These are phyloP conservation scores for Cyberlindnera samutprakarnensis DNA, from an alignment of 805 yeast species.

Conservation along the genomic window DNA sequence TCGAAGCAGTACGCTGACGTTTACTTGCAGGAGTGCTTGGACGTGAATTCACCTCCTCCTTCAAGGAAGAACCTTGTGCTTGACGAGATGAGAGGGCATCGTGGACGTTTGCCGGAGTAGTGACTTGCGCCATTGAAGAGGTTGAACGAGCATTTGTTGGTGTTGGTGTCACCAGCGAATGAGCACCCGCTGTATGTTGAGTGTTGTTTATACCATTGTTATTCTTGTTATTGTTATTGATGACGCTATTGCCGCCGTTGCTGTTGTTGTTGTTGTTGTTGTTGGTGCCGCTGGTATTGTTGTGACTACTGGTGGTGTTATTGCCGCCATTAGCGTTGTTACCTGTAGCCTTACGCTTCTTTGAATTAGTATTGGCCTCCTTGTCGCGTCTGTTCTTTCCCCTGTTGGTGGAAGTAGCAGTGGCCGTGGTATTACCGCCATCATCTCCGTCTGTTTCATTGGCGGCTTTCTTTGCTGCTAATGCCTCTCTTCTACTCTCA, in stretches of 20 bases:
- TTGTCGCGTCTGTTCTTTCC: constrained; percentile 16
- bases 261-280: background rate
- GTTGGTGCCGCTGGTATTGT: background rate
- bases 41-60: constrained; percentile 8
- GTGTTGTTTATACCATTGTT: too few relatives aligned
- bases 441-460: constrained; percentile 22
- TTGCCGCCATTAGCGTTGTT: too few relatives aligned
- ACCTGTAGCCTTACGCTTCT: constrained; percentile 23
- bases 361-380: constrained; percentile 15
- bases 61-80: constrained; percentile 1
- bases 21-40: constrained; percentile 16
- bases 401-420: constrained; percentile 10
- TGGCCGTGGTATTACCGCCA: constrained; percentile 5
- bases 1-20: constrained; percentile 13
- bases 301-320: background rate
- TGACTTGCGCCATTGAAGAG: too few relatives aligned
- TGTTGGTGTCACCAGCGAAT: background rate
- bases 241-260: constrained; percentile 2
- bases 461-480: constrained; percentile 77
- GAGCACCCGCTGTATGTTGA: too few relatives aligned
- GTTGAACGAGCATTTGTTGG: too few relatives aligned
- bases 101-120: constrained; percentile 1
- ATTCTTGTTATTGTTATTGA: constrained; percentile 1
- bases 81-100: constrained; percentile 1
- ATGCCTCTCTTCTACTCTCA: constrained; percentile 85